Conservation (phyloP, 2,329 filamentous ascomycete species). For the Botryotinia calthae region DNA sequence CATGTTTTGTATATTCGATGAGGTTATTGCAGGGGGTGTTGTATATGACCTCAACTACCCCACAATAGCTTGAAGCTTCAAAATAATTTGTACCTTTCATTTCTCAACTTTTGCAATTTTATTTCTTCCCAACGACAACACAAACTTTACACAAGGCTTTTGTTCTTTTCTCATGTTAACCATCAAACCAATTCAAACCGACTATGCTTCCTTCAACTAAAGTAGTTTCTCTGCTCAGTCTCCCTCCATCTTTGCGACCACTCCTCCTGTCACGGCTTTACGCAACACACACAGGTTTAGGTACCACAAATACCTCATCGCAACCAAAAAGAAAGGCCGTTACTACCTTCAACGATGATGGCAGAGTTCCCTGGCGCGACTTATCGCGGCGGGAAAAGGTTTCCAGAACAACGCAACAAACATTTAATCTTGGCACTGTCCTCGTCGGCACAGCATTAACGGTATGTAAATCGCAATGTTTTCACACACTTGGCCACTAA, state of each 20-base stretch:
- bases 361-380: slow-evolving; percentile 75
- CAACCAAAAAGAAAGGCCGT: slow-evolving; percentile 62
- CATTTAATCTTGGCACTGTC: slow-evolving; percentile 81
- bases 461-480: slow-evolving; percentile 46
- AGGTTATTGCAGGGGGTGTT: too few species aligned
- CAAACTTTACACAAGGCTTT: neutral
- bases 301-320: slow-evolving; percentile 36
- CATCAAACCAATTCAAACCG: neutral
- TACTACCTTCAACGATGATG: slow-evolving; percentile 83
- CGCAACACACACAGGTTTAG: slow-evolving; percentile 54
- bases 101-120: neutral
- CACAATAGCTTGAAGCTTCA: slow-evolving; percentile 18
- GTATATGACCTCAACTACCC: neutral
- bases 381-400: slow-evolving; percentile 76
- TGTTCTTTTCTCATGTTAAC: neutral
- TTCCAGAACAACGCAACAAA: slow-evolving; percentile 82
- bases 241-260: slow-evolving; percentile 42
- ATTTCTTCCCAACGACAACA: neutral
- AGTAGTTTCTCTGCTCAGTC: slow-evolving; percentile 36
- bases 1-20: too few species aligned
- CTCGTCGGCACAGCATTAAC: slow-evolving; percentile 73
- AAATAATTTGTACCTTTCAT: neutral
- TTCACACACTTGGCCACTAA: slow-evolving; percentile 17
- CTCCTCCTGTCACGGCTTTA: slow-evolving; percentile 50
- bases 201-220: slow-evolving; percentile 23